Base-by-base conservation (phyloP, 495 filamentous ascomycete genomes). In the Penicillium mononematosum region DNA sequence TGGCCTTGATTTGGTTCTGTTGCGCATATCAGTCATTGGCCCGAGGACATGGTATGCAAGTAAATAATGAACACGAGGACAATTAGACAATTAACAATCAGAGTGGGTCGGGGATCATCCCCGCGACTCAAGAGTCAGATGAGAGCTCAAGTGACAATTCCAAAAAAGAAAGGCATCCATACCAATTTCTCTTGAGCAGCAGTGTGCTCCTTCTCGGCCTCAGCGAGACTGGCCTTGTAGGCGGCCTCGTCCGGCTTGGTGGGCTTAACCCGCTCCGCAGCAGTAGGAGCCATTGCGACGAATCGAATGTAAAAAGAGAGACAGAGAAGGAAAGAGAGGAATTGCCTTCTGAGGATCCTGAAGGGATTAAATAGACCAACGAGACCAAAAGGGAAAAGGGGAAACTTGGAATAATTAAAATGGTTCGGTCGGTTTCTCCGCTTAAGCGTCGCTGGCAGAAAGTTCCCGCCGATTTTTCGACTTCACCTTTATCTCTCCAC, bases 131-230 rank as follows among this genome's bases (percentile, higher is more conserved):
- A 56, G 27, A 36, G 24, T 9, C 14, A 52, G 19, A 39, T 6
- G 14, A 43, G 51, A 53, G 42, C 24, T 38, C 50, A 45, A 43
- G 19, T 14, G 50, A 50, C 16, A 17, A 20, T 32, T 20, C 45
- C 45, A 53, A 45, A 45, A 29, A 47, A 44, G 22, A 48, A 42
- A 9, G 6, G n/a, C 39, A 58, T 43, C 27, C 91, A 63, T 80
- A 98, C 94, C 69, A 92, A 76, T 70, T 84, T 85, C 47, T 88
- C 85, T 70, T 90, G 84, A 25, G 83, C 77, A 25, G 83, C 85
- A 55, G 83, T 73, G 71, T 93, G 85, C 53, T 88, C 91, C 77
- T 96, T 94, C 73, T 97, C 88, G 24, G 87, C 88, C 71, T 87
- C 82, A 27, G 79, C 84, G 45, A 96, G 75, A 54, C 80, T 79